Percentiles rank a stretch among this genome's conserved stretches.
These are phyloP conservation scores for Penicillium crustosum DNA, from an alignment of 2,329 filamentous ascomycete species.

Conservation along the genomic window DNA sequence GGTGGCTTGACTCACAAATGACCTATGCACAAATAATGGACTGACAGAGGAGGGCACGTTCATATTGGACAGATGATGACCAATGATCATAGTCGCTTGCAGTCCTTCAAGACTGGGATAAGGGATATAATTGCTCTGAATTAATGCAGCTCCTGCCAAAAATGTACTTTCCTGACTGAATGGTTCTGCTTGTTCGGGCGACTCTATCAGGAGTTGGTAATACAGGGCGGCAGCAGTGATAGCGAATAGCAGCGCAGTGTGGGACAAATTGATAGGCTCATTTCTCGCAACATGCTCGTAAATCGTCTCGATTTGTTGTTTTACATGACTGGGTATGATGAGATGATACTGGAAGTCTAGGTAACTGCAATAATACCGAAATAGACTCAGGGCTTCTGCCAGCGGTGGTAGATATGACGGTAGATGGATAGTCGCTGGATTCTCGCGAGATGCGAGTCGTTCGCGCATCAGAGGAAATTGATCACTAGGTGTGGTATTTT, in stretches of 20 bases:
- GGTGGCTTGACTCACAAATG: slow-evolving; percentile 33
- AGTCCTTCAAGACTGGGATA: slow-evolving; percentile 36
- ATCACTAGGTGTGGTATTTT: not conserved
- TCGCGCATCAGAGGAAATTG: slow-evolving; percentile 1
- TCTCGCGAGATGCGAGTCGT: slow-evolving; percentile 17
- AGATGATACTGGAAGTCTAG: slow-evolving; percentile 41
- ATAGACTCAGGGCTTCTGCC: slow-evolving; percentile 30
- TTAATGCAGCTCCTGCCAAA: slow-evolving; percentile 33
- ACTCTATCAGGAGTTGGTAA: slow-evolving; percentile 24
- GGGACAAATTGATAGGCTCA: slow-evolving; percentile 21
- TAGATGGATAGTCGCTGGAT: slow-evolving; percentile 24
- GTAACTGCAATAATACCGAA: slow-evolving; percentile 36
- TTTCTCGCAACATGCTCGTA: slow-evolving; percentile 29
- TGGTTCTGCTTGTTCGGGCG: slow-evolving; percentile 20
- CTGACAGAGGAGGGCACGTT: slow-evolving; percentile 26
- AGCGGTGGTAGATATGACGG: slow-evolving; percentile 29
- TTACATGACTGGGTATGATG: slow-evolving; percentile 28
- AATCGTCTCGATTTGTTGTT: slow-evolving; percentile 29
- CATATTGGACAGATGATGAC: slow-evolving; percentile 31
- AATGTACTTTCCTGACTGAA: slow-evolving; percentile 31
- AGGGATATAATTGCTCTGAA: slow-evolving; percentile 31
- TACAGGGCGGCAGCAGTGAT: slow-evolving; percentile 35
- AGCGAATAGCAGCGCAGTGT: slow-evolving; percentile 37
- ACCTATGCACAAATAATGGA: slow-evolving; percentile 26
- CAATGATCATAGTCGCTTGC: slow-evolving; percentile 34